Percentiles rank a stretch among this genome's conserved stretches.
These are phyloP conservation scores for Cladosporium halotolerans DNA, from an alignment of 2,329 filamentous ascomycete genomes.

Conservation along the genomic window DNA sequence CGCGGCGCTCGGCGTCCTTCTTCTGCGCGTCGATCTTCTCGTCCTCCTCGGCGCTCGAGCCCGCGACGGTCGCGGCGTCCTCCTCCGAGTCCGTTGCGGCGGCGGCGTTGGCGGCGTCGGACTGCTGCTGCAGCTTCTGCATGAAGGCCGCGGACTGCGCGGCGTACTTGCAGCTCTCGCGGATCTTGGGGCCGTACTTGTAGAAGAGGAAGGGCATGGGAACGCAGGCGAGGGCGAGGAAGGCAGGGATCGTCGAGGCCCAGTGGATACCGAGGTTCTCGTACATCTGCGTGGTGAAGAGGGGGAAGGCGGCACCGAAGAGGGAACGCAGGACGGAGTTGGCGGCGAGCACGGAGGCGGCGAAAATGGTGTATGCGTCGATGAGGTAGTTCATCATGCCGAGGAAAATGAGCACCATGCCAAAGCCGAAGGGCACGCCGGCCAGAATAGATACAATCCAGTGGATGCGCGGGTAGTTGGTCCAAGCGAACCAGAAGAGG, in stretches of 20 bases:
- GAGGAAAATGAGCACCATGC: constrained; percentile 62
- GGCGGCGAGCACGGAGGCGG: constrained; percentile 67
- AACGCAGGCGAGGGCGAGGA: constrained; percentile 64
- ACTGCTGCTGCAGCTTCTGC: constrained; percentile 37
- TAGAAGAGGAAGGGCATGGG: constrained; percentile 73
- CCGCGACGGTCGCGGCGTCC: constrained; percentile 8
- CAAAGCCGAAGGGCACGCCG: constrained; percentile 50
- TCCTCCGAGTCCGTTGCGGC: not conserved
- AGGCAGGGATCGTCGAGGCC: constrained; percentile 67
- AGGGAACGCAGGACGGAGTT: constrained; percentile 75
- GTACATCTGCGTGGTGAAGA: constrained; percentile 66
- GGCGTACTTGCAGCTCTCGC: constrained; percentile 63
- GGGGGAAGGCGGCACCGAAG: constrained; percentile 70
- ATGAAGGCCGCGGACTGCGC: constrained; percentile 54
- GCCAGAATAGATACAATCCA: constrained; percentile 49
- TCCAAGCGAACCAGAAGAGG: constrained; percentile 66
- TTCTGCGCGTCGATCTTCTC: constrained; percentile 14
- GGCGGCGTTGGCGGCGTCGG: constrained; percentile 14
- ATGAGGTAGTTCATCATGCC: constrained; percentile 61
- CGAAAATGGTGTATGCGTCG: constrained; percentile 67
- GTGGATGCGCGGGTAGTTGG: constrained; percentile 50
- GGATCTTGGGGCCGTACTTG: constrained; percentile 59
- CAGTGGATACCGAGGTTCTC: constrained; percentile 58
- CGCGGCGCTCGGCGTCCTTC: constrained; percentile 28
- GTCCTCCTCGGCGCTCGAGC: not conserved